A percentile compares a stretch with the other conserved stretches of the same genome.
phyloP scores from a whole-genome alignment of 2,329 filamentous ascomycete genomes.

The Ophiosphaerella herpotricha region DNA sequence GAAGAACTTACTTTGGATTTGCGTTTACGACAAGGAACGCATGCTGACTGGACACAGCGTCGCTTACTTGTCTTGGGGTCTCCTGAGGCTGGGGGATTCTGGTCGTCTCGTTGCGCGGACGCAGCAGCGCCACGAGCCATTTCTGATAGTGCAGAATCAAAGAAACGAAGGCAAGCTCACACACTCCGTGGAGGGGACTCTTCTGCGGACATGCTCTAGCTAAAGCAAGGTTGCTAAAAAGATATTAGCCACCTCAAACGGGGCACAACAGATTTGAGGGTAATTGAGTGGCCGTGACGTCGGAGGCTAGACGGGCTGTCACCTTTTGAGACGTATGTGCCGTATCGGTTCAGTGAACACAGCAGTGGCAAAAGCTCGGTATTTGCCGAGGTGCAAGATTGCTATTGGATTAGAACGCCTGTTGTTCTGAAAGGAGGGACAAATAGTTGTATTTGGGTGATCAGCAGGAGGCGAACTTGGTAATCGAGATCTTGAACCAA shows the following conservation, averaged over 20 bases:
- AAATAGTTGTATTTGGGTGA: too few species aligned
- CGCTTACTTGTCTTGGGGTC: conserved; percentile 40
- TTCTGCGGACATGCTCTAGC: conserved; percentile 21
- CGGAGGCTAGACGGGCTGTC: conserved; percentile 9
- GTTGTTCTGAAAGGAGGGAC: too few species aligned
- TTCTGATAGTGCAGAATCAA: conserved; percentile 10
- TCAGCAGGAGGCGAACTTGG: background rate
- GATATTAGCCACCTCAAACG: conserved; percentile 13
- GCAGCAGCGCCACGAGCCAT: conserved; percentile 37
- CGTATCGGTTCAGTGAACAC: conserved; percentile 1
- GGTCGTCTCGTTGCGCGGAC: conserved; percentile 25
- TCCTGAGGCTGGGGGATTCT: conserved; percentile 20
- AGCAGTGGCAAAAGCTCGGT: background rate
- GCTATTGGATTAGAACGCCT: too few species aligned
- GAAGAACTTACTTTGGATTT: conserved; percentile 52
- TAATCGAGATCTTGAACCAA: background rate
- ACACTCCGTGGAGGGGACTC: conserved; percentile 22
- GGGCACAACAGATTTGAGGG: conserved; percentile 1
- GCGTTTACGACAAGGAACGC: conserved; percentile 56
- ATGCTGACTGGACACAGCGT: conserved; percentile 48
- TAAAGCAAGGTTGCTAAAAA: conserved; percentile 1
- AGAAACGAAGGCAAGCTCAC: conserved; percentile 11
- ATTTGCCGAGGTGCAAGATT: too few species aligned
- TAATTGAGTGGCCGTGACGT: conserved; percentile 16
- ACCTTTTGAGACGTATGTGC: conserved; percentile 1